A percentile compares a stretch with the other conserved stretches of the same genome.
These are phyloP conservation scores for Camillea tinctor DNA, from an alignment of 2,329 filamentous ascomycete species.

Conservation along the genomic window DNA sequence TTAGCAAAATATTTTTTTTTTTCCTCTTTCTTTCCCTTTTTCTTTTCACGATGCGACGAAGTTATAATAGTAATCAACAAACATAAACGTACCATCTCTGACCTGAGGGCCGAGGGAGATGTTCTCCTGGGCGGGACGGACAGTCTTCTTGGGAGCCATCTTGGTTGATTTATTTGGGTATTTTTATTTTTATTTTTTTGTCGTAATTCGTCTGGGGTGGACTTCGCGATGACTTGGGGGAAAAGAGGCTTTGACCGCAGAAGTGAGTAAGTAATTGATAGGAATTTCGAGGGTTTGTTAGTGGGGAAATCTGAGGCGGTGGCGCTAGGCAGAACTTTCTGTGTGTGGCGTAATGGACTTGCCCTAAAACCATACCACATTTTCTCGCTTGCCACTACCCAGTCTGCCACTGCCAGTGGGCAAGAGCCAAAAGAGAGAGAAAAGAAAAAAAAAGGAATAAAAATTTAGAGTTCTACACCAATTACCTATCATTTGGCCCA, in stretches of 20 bases:
- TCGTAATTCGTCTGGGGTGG: slow-evolving; percentile 27
- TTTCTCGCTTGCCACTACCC: background rate
- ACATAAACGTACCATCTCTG: slow-evolving; percentile 74
- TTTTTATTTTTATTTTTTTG: too few relatives aligned
- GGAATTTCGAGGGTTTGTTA: too few relatives aligned
- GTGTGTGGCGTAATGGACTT: slow-evolving; percentile 20
- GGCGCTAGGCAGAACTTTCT: slow-evolving; percentile 21
- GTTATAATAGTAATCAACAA: background rate
- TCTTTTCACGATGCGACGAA: too few relatives aligned
- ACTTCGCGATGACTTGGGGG: slow-evolving; percentile 31
- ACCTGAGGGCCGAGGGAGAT: slow-evolving; percentile 96
- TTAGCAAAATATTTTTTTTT: slow-evolving; percentile 20
- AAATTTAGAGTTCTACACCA: slow-evolving; percentile 9
- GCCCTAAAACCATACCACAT: slow-evolving; percentile 22
- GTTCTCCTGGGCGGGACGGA: slow-evolving; percentile 87
- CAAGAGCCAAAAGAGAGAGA: too few relatives aligned
- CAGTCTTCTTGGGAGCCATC: slow-evolving; percentile 94
- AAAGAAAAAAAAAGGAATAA: slow-evolving; percentile 10
- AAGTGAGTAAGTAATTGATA: too few relatives aligned
- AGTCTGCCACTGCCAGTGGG: too few relatives aligned
- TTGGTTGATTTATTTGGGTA: slow-evolving; percentile 45
- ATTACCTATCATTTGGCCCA: slow-evolving; percentile 8
- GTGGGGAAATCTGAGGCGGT: slow-evolving; percentile 27
- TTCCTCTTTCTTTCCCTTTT: background rate
- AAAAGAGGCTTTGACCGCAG: slow-evolving; percentile 13